phyloP scores from a whole-genome alignment of 164 flowering plant species.

The Vitis cinerea region DNA sequence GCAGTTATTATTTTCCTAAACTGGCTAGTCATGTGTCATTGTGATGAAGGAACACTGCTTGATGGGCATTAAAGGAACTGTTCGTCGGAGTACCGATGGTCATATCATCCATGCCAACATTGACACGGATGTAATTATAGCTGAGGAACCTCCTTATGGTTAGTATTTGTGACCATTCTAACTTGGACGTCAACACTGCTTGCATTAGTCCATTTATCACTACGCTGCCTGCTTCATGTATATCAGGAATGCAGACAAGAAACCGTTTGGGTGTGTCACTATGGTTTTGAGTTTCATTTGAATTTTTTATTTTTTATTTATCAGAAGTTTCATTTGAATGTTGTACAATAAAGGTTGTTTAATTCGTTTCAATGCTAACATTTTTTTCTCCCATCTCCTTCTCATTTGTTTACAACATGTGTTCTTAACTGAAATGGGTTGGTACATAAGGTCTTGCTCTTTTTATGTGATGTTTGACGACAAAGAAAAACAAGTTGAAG shows the following conservation, averaged over 20 bases:
- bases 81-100: conserved; percentile 98
- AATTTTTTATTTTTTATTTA: too few relatives aligned
- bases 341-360: too few relatives aligned
- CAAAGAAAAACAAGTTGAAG: too few relatives aligned
- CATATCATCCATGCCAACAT: conserved; percentile 99
- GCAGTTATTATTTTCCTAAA: not conserved
- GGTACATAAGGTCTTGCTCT: too few relatives aligned
- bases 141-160: conserved; percentile 99
- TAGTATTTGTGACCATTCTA: conserved; percentile 24
- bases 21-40: conserved; percentile 16
- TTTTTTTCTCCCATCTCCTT: too few relatives aligned
- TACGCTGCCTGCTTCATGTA: not conserved
- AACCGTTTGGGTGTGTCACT: not conserved
- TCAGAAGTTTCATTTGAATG: too few relatives aligned
- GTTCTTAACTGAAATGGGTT: too few relatives aligned
- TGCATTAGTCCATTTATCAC: not conserved
- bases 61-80: conserved; percentile 99
- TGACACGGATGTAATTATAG: conserved; percentile 96
- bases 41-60: conserved; percentile 87
- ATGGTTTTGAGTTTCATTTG: too few relatives aligned
- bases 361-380: too few relatives aligned
- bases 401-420: too few relatives aligned
- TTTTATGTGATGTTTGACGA: too few relatives aligned
- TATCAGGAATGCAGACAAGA: not conserved
- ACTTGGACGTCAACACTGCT: not conserved